Conservation (phyloP, 805 yeast genomes). For the Ogataea trehaloabstinens region DNA sequence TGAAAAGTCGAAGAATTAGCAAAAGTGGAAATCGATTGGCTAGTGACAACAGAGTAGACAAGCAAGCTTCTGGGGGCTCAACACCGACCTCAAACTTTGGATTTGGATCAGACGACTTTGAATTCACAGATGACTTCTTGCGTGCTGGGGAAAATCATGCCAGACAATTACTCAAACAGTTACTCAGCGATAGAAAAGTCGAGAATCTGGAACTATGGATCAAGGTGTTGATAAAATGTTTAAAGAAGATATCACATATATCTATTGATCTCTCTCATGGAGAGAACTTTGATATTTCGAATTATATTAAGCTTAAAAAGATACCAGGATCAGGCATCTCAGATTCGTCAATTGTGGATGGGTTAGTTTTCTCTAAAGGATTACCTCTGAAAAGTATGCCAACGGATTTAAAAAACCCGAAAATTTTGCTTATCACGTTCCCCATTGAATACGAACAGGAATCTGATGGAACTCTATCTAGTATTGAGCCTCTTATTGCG, state of each 20-base stretch:
- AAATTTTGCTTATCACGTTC: constrained; percentile 78
- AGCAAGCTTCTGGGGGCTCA: constrained; percentile 9
- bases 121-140: constrained; percentile 32
- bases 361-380: constrained; percentile 80
- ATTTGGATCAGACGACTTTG: constrained; percentile 26
- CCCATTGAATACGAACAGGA: constrained; percentile 83
- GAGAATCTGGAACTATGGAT: constrained; percentile 58
- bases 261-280: constrained; percentile 60
- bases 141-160: constrained; percentile 43
- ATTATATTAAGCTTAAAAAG: constrained; percentile 82
- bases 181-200: constrained; percentile 59
- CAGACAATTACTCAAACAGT: constrained; percentile 53
- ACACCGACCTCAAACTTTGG: constrained; percentile 17
- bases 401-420: constrained; percentile 57
- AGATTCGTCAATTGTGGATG: constrained; percentile 66
- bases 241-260: constrained; percentile 56
- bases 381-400: constrained; percentile 83
- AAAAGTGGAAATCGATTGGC: constrained; percentile 34
- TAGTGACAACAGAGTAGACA: constrained; percentile 13
- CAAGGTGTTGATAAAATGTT: constrained; percentile 44
- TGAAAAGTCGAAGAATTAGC: constrained; percentile 50
- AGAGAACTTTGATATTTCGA: constrained; percentile 81
- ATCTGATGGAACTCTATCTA: constrained; percentile 47
- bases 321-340: constrained; percentile 70
- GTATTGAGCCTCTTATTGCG: constrained; percentile 77